Evolutionary conservation across 306 rosid species (phyloP), one percentile per base, ranked within the genome.

Genomic region (Quercus engelmannii): DNA sequence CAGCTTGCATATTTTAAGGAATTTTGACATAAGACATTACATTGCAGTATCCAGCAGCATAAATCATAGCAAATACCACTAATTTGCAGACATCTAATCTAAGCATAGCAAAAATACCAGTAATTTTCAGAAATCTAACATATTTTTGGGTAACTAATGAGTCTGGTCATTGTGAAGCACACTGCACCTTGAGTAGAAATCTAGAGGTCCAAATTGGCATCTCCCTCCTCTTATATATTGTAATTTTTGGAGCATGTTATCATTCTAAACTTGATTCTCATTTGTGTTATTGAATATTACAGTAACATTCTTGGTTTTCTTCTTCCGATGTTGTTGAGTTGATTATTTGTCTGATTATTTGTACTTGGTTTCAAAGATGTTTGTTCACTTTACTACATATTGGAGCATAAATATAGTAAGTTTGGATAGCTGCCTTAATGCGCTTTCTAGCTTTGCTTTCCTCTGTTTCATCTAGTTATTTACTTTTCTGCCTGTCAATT

Each of bases 141-240:
- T 1, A 38, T 38, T 86, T 14, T 43, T 62, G 92, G 99, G 85
- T 41, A 79, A 78, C 82, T 58, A 77, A 88, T 61, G 97, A 79
- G 77, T 81, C 82, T 57, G 80, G 79, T 76, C 87, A 78, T 76
- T 71, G 35, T 57, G 93, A 92, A 87, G 91, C 92, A 51, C 92
- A 92, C 84, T 71, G 80, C 71, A 85, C 92, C 58, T 76, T 95
- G 83, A 86, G 89, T 85, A 89, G 90, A 90, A 84, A 92, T 84
- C 79, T 92, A 63, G 81, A 91, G 98, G 99, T 92, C 57, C 20
- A 89, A 58, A 69, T 76, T 67, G 67, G 57, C 6, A n/a, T 26
- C 33, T 77, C 26, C 43, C 21, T 57, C 46, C 63, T 74, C 26
- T 74, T 18, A 74, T 9, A 20, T 3, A n/a, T 12, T 33, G 3